Conservation (phyloP, 2,329 filamentous ascomycete genomes). For the Aspergillus caelatus region DNA sequence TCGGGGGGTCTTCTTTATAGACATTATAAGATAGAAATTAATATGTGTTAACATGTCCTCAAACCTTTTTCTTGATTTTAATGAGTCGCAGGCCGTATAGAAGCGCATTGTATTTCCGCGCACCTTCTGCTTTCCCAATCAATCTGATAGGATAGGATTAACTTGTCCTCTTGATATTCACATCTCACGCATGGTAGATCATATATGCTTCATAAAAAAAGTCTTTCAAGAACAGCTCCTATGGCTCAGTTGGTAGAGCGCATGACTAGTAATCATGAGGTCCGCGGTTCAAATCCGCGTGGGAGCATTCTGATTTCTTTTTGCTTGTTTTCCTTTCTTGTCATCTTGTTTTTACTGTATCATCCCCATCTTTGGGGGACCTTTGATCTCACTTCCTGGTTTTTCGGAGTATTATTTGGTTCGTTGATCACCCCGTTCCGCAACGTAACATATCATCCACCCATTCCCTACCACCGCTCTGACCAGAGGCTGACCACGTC, state of each 20-base stretch:
- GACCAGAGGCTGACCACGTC: neutral
- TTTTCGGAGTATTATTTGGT: too few species aligned
- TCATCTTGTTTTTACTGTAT: neutral
- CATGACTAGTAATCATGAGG: constrained; percentile 1
- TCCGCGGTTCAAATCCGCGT: constrained; percentile 5
- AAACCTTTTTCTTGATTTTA: neutral
- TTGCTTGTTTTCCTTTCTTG: neutral
- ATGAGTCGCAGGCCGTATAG: neutral
- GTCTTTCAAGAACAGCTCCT: neutral
- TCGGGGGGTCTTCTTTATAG: constrained; percentile 24
- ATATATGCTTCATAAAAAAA: neutral
- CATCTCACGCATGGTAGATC: neutral
- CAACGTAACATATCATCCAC: neutral
- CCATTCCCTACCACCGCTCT: neutral
- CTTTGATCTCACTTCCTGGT: neutral
- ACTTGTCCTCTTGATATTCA: too few species aligned
- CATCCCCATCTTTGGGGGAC: neutral
- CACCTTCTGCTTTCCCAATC: neutral
- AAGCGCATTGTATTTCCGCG: neutral
- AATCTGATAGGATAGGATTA: too few species aligned
- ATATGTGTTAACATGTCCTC: neutral
- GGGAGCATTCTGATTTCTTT: neutral
- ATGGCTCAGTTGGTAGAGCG: neutral
- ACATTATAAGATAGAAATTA: neutral
- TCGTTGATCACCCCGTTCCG: too few species aligned